Conservation (phyloP, 1,139 yeast species). For the Saccharomyces hybrid region DNA sequence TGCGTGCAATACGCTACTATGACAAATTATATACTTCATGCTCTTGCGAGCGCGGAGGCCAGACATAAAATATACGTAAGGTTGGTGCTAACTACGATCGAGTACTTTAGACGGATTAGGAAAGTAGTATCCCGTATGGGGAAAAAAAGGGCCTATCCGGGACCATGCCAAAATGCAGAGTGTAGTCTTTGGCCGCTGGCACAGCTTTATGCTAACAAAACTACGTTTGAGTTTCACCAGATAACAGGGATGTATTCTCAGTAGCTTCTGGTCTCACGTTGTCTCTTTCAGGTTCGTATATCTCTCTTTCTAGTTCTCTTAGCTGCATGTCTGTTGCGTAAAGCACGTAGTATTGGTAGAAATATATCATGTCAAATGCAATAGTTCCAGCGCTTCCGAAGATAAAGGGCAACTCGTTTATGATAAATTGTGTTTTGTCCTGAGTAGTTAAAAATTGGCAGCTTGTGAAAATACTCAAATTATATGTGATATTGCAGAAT, state of each 20-base stretch:
- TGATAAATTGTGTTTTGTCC: conserved; percentile 43
- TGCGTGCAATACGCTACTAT: too few relatives aligned
- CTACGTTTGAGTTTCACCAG: background rate
- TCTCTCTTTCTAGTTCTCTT: conserved; percentile 23
- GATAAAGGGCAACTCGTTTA: conserved; percentile 72
- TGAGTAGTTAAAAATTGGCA: conserved; percentile 32
- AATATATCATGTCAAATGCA: conserved; percentile 65
- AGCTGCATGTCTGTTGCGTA: conserved; percentile 27
- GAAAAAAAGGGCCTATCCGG: background rate
- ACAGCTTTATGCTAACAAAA: background rate
- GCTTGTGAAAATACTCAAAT: conserved; percentile 59
- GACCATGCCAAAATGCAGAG: background rate
- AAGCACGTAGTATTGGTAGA: conserved; percentile 47
- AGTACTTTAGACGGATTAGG: background rate
- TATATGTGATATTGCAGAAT: conserved; percentile 72
- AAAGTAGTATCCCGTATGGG: background rate
- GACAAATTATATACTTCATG: background rate
- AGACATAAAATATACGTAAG: background rate
- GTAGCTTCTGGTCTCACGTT: background rate
- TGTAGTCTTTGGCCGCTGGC: background rate
- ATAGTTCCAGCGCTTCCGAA: conserved; percentile 86
- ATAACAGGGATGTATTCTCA: background rate
- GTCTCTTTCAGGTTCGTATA: conserved; percentile 4
- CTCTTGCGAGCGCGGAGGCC: background rate
- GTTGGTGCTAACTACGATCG: background rate